Base-by-base conservation (phyloP, 2,329 filamentous ascomycete genomes). In the Alternaria metachromatica region DNA sequence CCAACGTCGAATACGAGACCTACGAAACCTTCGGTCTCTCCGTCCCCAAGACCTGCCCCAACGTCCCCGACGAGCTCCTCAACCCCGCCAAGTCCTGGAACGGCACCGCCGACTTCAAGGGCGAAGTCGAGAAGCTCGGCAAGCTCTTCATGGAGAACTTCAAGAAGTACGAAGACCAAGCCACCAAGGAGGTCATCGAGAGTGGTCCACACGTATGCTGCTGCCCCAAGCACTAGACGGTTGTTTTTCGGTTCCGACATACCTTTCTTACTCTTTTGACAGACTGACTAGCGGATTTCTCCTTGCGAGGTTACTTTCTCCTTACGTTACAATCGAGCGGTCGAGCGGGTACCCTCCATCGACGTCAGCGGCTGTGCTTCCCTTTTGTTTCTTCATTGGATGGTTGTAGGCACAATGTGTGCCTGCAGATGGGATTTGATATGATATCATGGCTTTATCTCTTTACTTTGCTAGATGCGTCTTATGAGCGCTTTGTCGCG, bases 21-120 rank as follows among this genome's bases (percentile, higher is more conserved):
- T 99, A 99, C 85, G 93, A 94, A 44, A 90, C 94, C 69, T 99
- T 99, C 90, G 97, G 97, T 87, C 91, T 99, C 62, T 88, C 91
- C 79, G 93, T 99, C n/a, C 96, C 96, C 81, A 97, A 91, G 86
- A 85, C 89, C 54, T 98, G 95, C 88, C 89, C 92, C 69, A 90
- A 90, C 78, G 96, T 99, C 9, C 96, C 96, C 55, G 86, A 88
- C 64, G 95, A 98, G 85, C 87, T 99, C 41, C 89, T 99, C 79
- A 98, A 99, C 89, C 96, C 96, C 70, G 90, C 91, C 83, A 94
- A 91, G 81, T 92, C 92, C 74, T 99, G 96, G 96, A 96, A 91
- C 44, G 91, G 93, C 50, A 85, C 87, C 55, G 89, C 93, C 15
- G 91, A 90, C 84, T 98, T 98, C 88, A 87, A 90, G 78, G 86